These are phyloP conservation scores for Trichosanthes truncata DNA, from an alignment of 306 rosid species.

Conservation along the genomic window DNA sequence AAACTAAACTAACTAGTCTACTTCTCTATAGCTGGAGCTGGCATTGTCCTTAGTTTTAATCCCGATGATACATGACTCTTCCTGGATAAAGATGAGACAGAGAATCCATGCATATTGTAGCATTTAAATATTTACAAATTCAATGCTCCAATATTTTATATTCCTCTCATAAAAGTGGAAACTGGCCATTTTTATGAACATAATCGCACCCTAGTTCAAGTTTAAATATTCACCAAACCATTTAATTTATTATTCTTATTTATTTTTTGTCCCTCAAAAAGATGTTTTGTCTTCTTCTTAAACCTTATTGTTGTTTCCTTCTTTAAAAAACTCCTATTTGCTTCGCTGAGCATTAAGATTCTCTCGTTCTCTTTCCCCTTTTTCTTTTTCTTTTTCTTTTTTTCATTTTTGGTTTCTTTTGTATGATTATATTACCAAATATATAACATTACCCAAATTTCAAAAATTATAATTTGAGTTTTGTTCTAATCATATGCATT, in stretches of 20 bases:
- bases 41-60: neutral
- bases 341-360: neutral
- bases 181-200: neutral
- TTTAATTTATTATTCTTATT: too few relatives aligned
- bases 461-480: neutral
- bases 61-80: neutral
- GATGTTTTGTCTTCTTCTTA: neutral
- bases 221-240: too few relatives aligned
- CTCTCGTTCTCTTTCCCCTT: neutral
- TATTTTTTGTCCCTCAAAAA: neutral
- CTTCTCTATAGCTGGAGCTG: neutral
- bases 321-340: neutral
- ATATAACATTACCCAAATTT: neutral
- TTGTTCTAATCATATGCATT: neutral
- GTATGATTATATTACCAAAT: neutral
- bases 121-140: too few relatives aligned
- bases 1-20: neutral
- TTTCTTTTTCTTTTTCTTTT: neutral
- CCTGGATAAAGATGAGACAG: neutral
- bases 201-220: neutral
- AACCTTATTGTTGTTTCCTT: neutral
- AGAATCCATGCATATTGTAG: neutral
- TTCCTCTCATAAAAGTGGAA: neutral
- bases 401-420: neutral
- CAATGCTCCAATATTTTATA: neutral